Evolutionary conservation across 2,329 filamentous ascomycete genomes (phyloP), one percentile per base, ranked within the genome.

Genomic region (Geoglossum cookeanum): DNA sequence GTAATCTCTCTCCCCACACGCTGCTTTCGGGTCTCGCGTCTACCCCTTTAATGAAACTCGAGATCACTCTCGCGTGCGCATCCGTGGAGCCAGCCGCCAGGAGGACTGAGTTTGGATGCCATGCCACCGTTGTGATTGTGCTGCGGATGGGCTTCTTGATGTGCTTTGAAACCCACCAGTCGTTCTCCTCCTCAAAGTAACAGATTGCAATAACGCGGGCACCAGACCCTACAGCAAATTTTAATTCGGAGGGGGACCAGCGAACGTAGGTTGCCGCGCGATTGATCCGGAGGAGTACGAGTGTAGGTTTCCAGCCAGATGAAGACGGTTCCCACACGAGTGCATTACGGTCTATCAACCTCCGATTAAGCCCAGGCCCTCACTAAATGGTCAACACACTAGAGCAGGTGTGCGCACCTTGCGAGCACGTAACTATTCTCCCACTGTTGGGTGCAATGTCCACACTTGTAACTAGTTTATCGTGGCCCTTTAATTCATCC

Each of bases 101-200:
- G 35, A 98, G 79, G 15, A 98, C 92, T 8, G 87, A 94, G 76
- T 98, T 98, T 39, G 92, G 92, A 71, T 98, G 92, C 92, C 92
- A 98, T 58, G 85, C 84, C 49, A 98, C 81, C 15, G 86, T 89
- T 58, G 92, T 97, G 65, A 98, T 91, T 58, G 92, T 98, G 69
- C 89, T 95, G 63, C 91, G 86, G 65, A 98, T 94, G 22, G 92
- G 92, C 79, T 97, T 98, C 81, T 97, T 97, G 67, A 98, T 74
- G 72, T 98, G 92, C 78, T 98, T 98, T 42, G 90, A 96, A 47
- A 98, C 91, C 92, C 92, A 98, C 92, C 92, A 98, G 75, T 98
- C 90, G 72, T 98, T 96, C 72, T 98, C 92, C 69, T 95, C 87
- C 68, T 98, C 92, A 65, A 98, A 98, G 75, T 97, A 97, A 77